phyloP scores from a whole-genome alignment of 2,329 filamentous ascomycete species.

The Aspergillus brasiliensis region DNA sequence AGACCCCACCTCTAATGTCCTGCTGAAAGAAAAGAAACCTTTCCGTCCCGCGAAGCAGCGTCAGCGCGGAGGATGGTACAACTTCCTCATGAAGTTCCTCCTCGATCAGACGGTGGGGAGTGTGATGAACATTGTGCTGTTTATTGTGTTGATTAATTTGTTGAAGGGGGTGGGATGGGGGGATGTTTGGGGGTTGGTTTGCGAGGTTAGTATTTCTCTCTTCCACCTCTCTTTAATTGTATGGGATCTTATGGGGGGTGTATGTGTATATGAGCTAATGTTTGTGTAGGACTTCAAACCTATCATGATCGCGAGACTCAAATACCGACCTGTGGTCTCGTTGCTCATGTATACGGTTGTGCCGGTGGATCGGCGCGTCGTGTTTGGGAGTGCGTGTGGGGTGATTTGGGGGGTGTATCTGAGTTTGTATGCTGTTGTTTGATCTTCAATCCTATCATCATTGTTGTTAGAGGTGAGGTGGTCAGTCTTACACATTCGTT shows the following conservation, averaged over 20 bases:
- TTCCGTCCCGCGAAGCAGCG: too few species aligned
- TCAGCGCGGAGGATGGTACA: conserved; percentile 51
- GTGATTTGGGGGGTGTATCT: conserved; percentile 75
- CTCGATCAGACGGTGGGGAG: conserved; percentile 61
- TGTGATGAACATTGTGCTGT: conserved; percentile 59
- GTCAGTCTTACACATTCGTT: not conserved
- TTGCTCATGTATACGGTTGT: conserved; percentile 70
- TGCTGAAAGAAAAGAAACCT: conserved; percentile 15
- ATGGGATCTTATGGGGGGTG: not conserved
- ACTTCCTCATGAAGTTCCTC: conserved; percentile 56
- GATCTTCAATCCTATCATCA: conserved; percentile 1
- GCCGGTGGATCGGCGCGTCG: conserved; percentile 69
- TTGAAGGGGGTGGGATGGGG: conserved; percentile 36
- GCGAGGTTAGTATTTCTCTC: conserved; percentile 31
- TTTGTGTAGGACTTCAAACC: conserved; percentile 61
- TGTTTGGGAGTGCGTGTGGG: conserved; percentile 72
- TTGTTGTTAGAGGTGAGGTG: not conserved
- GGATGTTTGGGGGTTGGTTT: conserved; percentile 31
- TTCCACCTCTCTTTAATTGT: not conserved
- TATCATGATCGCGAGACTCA: conserved; percentile 69
- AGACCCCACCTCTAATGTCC: not conserved
- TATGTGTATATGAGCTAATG: too few species aligned
- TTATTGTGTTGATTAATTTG: conserved; percentile 57
- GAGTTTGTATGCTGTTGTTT: conserved; percentile 60
- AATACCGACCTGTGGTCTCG: conserved; percentile 71